phyloP scores from a whole-genome alignment of 1,284 basidiomycete genomes.

The Xerocomus nothofagi region DNA sequence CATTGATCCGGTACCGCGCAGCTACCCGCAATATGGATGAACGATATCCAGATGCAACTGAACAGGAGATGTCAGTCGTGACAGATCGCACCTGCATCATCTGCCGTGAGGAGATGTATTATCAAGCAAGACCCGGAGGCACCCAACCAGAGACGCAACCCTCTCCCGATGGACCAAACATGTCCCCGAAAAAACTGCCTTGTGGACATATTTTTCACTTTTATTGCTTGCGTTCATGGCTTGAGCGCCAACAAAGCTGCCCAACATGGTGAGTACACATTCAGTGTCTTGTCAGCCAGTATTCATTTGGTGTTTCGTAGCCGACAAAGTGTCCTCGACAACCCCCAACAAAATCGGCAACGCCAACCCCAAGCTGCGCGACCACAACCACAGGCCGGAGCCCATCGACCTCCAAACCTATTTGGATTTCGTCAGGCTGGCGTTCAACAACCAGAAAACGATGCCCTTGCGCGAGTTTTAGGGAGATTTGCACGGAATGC shows the following conservation, averaged over 20 bases:
- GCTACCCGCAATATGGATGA: constrained; percentile 98
- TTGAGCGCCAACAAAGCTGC: constrained; percentile 94
- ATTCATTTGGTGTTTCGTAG: constrained; percentile 41
- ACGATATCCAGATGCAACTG: constrained; percentile 91
- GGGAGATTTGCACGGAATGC: constrained; percentile 49
- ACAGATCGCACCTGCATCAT: constrained; percentile 96
- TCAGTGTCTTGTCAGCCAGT: constrained; percentile 7
- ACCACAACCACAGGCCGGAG: constrained; percentile 37
- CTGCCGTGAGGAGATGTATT: constrained; percentile 95
- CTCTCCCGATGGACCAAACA: constrained; percentile 76
- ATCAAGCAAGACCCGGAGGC: constrained; percentile 38
- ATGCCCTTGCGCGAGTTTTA: constrained; percentile 43
- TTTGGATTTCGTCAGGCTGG: constrained; percentile 31
- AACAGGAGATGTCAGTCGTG: constrained; percentile 77
- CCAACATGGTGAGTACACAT: constrained; percentile 81
- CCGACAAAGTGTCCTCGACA: constrained; percentile 83
- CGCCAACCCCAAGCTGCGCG: constrained; percentile 38
- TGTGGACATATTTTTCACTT: constrained; percentile 99
- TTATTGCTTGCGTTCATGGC: constrained; percentile 94
- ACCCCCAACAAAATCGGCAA: constrained; percentile 34
- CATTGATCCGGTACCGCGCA: constrained; percentile 88
- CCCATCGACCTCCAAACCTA: constrained; percentile 31
- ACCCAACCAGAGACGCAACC: constrained; percentile 34
- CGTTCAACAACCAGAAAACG: constrained; percentile 37
- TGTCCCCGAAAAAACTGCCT: constrained; percentile 92